Evolutionary conservation across 805 yeast genomes (phyloP).

Genomic region (Spathaspora arborariae): DNA sequence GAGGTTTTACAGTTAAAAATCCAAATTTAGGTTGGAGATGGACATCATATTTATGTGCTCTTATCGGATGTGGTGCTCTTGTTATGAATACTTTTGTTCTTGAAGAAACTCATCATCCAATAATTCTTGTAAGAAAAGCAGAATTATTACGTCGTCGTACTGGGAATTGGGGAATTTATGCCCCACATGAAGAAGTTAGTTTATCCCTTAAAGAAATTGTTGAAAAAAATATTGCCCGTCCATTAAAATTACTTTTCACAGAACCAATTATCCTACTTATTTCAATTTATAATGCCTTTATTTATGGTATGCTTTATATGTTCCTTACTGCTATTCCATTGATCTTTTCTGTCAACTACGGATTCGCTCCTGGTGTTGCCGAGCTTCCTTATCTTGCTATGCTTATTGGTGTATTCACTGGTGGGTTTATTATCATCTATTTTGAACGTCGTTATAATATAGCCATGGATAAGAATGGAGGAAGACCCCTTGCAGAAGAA

Average conservation of each 20-base stretch:
- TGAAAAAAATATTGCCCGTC: constrained; percentile 35
- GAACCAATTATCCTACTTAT: constrained; percentile 42
- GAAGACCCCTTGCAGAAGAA: constrained; percentile 69
- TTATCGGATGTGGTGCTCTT: constrained; percentile 31
- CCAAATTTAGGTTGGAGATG: constrained; percentile 52
- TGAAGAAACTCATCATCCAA: constrained; percentile 40
- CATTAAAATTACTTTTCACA: constrained; percentile 34
- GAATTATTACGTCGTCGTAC: constrained; percentile 36
- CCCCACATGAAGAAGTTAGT: constrained; percentile 34
- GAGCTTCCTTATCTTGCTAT: constrained; percentile 80
- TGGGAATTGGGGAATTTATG: constrained; percentile 37
- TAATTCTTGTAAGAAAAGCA: constrained; percentile 30
- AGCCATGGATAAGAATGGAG: constrained; percentile 48
- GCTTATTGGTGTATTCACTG: constrained; percentile 62
- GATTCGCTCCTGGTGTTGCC: constrained; percentile 55
- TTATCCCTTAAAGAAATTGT: constrained; percentile 29
- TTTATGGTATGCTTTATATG: constrained; percentile 45
- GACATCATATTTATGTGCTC: constrained; percentile 50
- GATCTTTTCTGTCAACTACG: constrained; percentile 53
- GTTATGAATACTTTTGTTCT: constrained; percentile 25
- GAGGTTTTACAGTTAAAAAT: constrained; percentile 38
- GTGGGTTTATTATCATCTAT: constrained; percentile 50
- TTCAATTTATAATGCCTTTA: constrained; percentile 46
- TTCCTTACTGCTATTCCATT: constrained; percentile 43
- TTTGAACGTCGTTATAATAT: constrained; percentile 52